These are phyloP conservation scores for Lathyrus aphaca DNA, from an alignment of 306 rosid species.

Conservation along the genomic window DNA sequence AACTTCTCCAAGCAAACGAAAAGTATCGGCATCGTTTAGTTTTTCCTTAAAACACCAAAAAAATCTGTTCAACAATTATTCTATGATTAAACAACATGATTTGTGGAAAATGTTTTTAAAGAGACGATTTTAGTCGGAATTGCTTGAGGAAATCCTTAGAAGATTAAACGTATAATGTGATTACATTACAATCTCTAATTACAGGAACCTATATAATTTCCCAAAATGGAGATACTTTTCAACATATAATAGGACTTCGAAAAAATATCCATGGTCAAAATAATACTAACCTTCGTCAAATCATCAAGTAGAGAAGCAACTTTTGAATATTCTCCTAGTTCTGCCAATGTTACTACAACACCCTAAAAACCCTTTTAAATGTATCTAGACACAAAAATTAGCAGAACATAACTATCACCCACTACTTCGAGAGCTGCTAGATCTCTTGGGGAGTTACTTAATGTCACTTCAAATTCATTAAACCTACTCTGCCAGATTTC, in stretches of 20 bases:
- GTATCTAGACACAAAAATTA: conserved; percentile 38
- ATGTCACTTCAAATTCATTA: no score
- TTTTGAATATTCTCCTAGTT: conserved; percentile 75
- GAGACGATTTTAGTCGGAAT: no score
- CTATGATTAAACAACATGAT: conserved; percentile 20
- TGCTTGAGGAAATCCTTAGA: no score
- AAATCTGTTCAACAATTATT: conserved; percentile 13
- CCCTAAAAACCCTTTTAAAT: conserved; percentile 63
- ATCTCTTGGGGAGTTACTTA: no score
- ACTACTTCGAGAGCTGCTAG: no score
- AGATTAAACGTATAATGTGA: background rate
- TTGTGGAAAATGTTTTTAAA: no score
- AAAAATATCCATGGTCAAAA: no score
- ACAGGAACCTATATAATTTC: conserved; percentile 6
- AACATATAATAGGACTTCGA: conserved; percentile 1
- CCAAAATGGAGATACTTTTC: background rate
- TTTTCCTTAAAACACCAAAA: conserved; percentile 57
- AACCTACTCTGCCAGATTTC: no score
- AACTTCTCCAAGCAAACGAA: conserved; percentile 92
- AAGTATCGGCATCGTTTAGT: conserved; percentile 76
- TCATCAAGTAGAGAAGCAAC: conserved; percentile 85
- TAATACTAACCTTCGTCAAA: conserved; percentile 66
- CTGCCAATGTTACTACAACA: conserved; percentile 84
- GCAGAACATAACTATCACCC: no score
- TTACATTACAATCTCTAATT: conserved; percentile 10